These are phyloP conservation scores for Eucalyptus dawsonii DNA, from an alignment of 345 rosid species.

Conservation along the genomic window DNA sequence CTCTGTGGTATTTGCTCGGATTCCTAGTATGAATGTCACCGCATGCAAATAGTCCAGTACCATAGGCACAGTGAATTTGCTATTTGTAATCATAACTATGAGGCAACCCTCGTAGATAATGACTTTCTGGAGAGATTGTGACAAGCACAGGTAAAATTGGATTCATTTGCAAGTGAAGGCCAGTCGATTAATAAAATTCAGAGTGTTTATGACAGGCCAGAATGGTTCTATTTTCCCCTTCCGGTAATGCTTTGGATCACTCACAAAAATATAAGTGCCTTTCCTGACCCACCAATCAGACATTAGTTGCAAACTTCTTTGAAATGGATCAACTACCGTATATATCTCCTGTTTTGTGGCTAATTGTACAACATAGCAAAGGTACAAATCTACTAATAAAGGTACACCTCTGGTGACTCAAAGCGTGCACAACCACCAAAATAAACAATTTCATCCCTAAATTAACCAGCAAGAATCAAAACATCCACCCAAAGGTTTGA, in stretches of 20 bases:
- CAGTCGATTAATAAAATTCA: background rate
- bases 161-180: background rate
- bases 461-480: background rate
- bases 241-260: background rate
- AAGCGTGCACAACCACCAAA: background rate
- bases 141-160: background rate
- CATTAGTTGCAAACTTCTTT: background rate
- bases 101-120: background rate
- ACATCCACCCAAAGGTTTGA: background rate
- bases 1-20: conserved; percentile 23
- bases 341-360: background rate
- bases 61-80: background rate
- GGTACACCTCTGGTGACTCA: background rate
- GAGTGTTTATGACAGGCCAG: background rate
- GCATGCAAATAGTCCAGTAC: conserved; percentile 8
- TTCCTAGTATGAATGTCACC: conserved; percentile 8
- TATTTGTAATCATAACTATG: background rate
- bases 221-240: background rate
- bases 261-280: background rate
- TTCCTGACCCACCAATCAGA: background rate
- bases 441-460: background rate
- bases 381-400: background rate
- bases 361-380: background rate
- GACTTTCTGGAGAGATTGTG: background rate
- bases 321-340: background rate